Evolutionary conservation across 495 filamentous ascomycete species (phyloP).

Genomic region (Sphaerosporella brunnea): DNA sequence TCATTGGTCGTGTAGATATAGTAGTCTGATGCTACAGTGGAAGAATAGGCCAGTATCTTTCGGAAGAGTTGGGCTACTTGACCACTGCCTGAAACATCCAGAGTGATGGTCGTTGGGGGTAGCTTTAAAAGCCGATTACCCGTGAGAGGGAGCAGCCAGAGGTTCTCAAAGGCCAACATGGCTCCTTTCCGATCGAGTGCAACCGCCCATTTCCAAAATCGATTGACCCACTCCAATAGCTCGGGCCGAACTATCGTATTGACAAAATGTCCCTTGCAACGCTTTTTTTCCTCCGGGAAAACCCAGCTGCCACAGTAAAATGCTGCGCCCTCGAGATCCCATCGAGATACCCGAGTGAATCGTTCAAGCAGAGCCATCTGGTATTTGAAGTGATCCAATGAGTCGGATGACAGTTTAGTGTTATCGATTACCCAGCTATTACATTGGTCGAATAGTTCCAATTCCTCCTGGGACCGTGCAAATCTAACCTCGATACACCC

Average conservation of each 20-base stretch:
- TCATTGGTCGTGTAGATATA: not conserved
- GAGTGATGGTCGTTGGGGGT: not conserved
- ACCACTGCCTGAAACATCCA: constrained; percentile 13
- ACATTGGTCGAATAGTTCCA: too few relatives aligned
- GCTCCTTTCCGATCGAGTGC: not conserved
- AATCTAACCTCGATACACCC: too few relatives aligned
- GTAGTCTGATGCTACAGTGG: not conserved
- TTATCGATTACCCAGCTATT: constrained; percentile 8
- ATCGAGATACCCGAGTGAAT: constrained; percentile 7
- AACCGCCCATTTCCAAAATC: constrained; percentile 16
- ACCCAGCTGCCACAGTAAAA: constrained; percentile 11
- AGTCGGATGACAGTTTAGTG: not conserved
- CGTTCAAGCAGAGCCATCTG: constrained; percentile 4
- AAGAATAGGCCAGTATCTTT: not conserved
- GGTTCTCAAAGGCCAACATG: constrained; percentile 7
- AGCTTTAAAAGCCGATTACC: constrained; percentile 22
- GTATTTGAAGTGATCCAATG: constrained; percentile 1
- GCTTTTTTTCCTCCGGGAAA: too few relatives aligned
- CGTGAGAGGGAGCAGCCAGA: constrained; percentile 27
- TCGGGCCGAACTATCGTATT: constrained; percentile 6
- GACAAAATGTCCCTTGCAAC: too few relatives aligned
- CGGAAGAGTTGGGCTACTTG: not conserved
- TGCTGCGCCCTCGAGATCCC: constrained; percentile 14
- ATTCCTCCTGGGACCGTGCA: too few relatives aligned
- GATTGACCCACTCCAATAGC: constrained; percentile 9